phyloP scores from a whole-genome alignment of 2,329 filamentous ascomycete species.

The Tolypocladium cylindrosporum region DNA sequence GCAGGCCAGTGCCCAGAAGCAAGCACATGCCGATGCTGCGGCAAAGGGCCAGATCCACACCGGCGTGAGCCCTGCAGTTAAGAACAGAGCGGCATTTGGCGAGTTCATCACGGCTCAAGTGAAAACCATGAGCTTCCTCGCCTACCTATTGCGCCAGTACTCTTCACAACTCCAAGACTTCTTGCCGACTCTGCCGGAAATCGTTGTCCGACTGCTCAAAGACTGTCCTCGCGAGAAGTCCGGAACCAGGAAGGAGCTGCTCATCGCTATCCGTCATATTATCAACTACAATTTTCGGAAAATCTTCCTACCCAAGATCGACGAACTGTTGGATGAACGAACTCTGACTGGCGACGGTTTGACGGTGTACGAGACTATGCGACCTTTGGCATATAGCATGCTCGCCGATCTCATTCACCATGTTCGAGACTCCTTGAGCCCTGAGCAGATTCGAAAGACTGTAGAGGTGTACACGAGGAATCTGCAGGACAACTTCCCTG shows the following conservation, averaged over 20 bases:
- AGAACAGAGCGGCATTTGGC: conserved; percentile 86
- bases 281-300: conserved; percentile 98
- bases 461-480: conserved; percentile 97
- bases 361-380: conserved; percentile 93
- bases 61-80: conserved; percentile 86
- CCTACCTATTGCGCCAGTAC: conserved; percentile 84
- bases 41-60: conserved; percentile 76
- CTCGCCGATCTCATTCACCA: conserved; percentile 96
- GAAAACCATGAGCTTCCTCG: conserved; percentile 98
- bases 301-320: conserved; percentile 90
- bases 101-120: conserved; percentile 98
- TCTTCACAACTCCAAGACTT: conserved; percentile 83
- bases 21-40: conserved; percentile 78
- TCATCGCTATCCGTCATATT: conserved; percentile 95
- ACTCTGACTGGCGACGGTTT: conserved; percentile 92
- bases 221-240: conserved; percentile 95
- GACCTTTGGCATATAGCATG: conserved; percentile 95
- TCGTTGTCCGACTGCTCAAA: conserved; percentile 82
- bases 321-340: conserved; percentile 86
- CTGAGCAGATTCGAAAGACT: conserved; percentile 88
- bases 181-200: conserved; percentile 70
- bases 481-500: conserved; percentile 88
- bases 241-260: conserved; percentile 81
- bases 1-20: conserved; percentile 87
- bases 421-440: conserved; percentile 77